Conservation (phyloP, 768 basidiomycete species). For the Chalciporus chontae region DNA sequence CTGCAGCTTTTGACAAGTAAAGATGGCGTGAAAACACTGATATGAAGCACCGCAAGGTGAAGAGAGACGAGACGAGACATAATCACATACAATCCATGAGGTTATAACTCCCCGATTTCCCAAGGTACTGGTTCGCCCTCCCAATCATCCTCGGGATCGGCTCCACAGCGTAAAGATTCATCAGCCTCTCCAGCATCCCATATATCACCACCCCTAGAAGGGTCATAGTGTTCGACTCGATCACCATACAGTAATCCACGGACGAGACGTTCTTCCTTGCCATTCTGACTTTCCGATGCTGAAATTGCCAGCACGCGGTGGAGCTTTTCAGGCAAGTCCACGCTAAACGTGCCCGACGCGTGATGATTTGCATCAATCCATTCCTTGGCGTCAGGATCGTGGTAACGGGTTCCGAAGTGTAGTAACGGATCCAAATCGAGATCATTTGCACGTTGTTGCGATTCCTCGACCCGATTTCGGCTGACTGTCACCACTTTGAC, state of each 20-base stretch:
- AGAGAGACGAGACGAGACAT: conserved; percentile 20
- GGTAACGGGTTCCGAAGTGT: conserved; percentile 21
- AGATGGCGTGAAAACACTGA: conserved; percentile 24
- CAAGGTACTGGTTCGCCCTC: conserved; percentile 81
- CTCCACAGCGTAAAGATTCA: conserved; percentile 36
- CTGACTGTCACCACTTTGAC: conserved; percentile 21
- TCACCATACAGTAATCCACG: conserved; percentile 58
- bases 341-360: conserved; percentile 41
- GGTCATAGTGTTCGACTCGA: conserved; percentile 54
- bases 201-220: conserved; percentile 63
- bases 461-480: conserved; percentile 11
- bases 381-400: conserved; percentile 13
- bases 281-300: conserved; percentile 38
- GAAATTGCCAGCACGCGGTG: conserved; percentile 63
- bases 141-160: conserved; percentile 62
- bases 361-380: conserved; percentile 29
- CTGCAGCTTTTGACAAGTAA: conserved; percentile 22
- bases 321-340: conserved; percentile 65
- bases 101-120: conserved; percentile 73
- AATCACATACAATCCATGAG: conserved; percentile 28
- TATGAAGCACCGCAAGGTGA: conserved; percentile 33
- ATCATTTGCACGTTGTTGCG: conserved; percentile 10
- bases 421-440: conserved; percentile 32
- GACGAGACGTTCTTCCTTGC: conserved; percentile 50
- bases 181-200: conserved; percentile 73